phyloP scores from a whole-genome alignment of 176 grass and related monocot genomes.

The Areca catechu region DNA sequence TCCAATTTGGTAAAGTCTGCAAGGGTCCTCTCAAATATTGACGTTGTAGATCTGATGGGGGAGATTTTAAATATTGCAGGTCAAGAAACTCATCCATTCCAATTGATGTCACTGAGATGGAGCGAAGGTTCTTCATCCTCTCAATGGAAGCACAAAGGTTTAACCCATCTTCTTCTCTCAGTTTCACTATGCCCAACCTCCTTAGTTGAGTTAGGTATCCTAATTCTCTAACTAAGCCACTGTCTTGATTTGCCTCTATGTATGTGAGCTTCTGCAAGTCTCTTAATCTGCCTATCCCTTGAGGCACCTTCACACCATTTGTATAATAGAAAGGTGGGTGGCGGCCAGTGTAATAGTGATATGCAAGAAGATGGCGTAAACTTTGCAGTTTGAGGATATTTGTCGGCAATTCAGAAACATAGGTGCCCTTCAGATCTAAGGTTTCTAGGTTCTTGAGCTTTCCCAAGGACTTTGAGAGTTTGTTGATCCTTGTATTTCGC shows the following conservation, averaged over 20 bases:
- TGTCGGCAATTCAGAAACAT: slow-evolving; percentile 20
- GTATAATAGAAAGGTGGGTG: slow-evolving; percentile 14
- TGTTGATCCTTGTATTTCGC: slow-evolving; percentile 22
- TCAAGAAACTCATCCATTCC: slow-evolving; percentile 17
- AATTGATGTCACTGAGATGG: slow-evolving; percentile 19
- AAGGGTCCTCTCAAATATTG: slow-evolving; percentile 23
- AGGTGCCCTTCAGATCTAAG: slow-evolving; percentile 33
- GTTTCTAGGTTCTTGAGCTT: slow-evolving; percentile 26
- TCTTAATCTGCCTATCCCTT: slow-evolving; percentile 20
- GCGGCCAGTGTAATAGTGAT: slow-evolving; percentile 6
- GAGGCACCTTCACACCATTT: slow-evolving; percentile 18
- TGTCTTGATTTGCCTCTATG: slow-evolving; percentile 15
- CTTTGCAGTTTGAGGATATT: slow-evolving; percentile 20
- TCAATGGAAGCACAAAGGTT: slow-evolving; percentile 18
- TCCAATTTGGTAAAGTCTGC: slow-evolving; percentile 18
- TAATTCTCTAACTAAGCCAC: slow-evolving; percentile 14
- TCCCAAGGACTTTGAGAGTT: slow-evolving; percentile 20
- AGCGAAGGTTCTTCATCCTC: slow-evolving; percentile 18
- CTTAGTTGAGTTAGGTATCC: slow-evolving; percentile 24
- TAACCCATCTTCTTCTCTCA: slow-evolving; percentile 17
- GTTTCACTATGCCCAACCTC: slow-evolving; percentile 29
- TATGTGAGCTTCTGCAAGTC: slow-evolving; percentile 28
- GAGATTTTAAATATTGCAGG: slow-evolving; percentile 9
- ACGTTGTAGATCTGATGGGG: slow-evolving; percentile 15
- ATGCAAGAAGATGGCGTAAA: slow-evolving; percentile 29